phyloP scores from a whole-genome alignment of 192 early-diverging fungal species.

The Linderina pennispora region DNA sequence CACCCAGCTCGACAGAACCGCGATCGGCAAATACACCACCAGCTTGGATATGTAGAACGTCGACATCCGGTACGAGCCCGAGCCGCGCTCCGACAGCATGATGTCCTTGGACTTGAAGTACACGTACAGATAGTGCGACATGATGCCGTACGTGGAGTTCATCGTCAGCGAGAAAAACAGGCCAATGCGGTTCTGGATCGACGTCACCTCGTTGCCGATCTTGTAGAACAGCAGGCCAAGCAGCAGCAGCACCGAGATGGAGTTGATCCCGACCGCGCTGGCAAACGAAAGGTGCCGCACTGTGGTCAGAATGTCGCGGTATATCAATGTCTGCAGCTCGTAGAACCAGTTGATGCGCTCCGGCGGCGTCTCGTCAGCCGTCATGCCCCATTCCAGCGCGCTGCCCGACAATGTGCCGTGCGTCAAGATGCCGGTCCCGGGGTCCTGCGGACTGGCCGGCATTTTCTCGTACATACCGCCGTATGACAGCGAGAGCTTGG shows the following conservation, averaged over 20 bases:
- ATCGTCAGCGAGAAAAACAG: constrained; percentile 47
- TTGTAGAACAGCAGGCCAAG: constrained; percentile 53
- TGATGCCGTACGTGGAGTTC: constrained; percentile 53
- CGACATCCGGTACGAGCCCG: constrained; percentile 58
- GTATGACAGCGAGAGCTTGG: constrained; percentile 34
- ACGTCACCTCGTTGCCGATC: constrained; percentile 41
- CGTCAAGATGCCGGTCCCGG: constrained; percentile 9
- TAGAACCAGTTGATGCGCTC: constrained; percentile 30
- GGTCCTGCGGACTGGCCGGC: constrained; percentile 12
- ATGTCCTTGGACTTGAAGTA: constrained; percentile 49
- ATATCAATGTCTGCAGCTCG: constrained; percentile 32
- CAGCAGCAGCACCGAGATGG: constrained; percentile 37
- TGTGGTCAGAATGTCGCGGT: constrained; percentile 38
- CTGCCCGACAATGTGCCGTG: not conserved
- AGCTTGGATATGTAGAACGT: constrained; percentile 59
- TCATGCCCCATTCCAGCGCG: constrained; percentile 16
- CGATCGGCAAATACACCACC: constrained; percentile 45
- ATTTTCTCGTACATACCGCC: constrained; percentile 37
- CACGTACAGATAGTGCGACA: constrained; percentile 52
- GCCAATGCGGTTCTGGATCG: constrained; percentile 49
- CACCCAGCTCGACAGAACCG: constrained; percentile 40
- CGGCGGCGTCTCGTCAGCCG: constrained; percentile 20
- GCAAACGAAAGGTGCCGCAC: constrained; percentile 36
- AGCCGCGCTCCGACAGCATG: constrained; percentile 58
- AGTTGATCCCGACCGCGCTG: constrained; percentile 45